These are phyloP conservation scores for Colletotrichum musae DNA, from an alignment of 2,329 filamentous ascomycete genomes.

Conservation along the genomic window DNA sequence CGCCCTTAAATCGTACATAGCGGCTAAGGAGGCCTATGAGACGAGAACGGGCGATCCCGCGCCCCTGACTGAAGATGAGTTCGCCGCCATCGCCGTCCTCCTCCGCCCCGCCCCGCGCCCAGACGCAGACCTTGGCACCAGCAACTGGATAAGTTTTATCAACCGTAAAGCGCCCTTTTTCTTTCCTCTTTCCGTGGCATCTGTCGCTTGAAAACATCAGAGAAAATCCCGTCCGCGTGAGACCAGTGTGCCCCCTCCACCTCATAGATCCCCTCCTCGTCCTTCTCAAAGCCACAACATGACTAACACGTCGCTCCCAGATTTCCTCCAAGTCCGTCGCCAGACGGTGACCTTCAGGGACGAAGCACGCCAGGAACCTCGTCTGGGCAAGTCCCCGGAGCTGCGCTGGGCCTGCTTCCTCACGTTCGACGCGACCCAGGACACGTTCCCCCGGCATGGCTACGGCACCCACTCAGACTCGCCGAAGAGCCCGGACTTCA, in stretches of 20 bases:
- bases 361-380: slow-evolving; percentile 28
- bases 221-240: no score
- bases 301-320: slow-evolving; percentile 5
- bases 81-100: slow-evolving; percentile 57
- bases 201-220: no score
- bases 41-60: slow-evolving; percentile 49
- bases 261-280: background rate
- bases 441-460: slow-evolving; percentile 31
- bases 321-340: slow-evolving; percentile 33
- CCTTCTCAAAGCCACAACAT: background rate
- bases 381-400: slow-evolving; percentile 32
- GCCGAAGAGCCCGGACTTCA: slow-evolving; percentile 20
- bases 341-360: slow-evolving; percentile 29
- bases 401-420: slow-evolving; percentile 36
- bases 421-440: slow-evolving; percentile 24
- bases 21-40: slow-evolving; percentile 56
- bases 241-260: background rate
- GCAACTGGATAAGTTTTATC: slow-evolving; percentile 58
- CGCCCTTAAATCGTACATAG: slow-evolving; percentile 57
- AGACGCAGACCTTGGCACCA: slow-evolving; percentile 47
- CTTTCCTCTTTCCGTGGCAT: background rate
- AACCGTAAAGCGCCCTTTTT: slow-evolving; percentile 48
- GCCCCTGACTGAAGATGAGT: slow-evolving; percentile 55
- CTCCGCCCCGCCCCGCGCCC: slow-evolving; percentile 44
- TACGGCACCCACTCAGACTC: slow-evolving; percentile 48